Evolutionary conservation across 306 rosid species (phyloP).

Genomic region (Hylodesmum podocarpum): DNA sequence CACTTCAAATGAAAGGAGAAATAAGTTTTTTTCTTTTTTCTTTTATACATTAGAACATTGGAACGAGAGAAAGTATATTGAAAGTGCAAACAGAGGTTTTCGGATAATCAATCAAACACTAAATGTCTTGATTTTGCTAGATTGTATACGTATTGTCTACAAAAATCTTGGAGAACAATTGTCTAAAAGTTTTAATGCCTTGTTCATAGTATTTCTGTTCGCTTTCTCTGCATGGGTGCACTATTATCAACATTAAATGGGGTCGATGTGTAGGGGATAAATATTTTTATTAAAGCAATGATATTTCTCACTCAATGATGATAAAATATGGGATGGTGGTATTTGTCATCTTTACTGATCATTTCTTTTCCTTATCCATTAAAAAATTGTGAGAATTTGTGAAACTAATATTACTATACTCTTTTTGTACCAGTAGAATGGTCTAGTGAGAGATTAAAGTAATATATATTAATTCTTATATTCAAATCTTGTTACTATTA

Average conservation of each 20-base stretch:
- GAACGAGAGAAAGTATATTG: too few species aligned
- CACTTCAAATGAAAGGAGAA: too few species aligned
- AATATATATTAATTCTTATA: too few species aligned
- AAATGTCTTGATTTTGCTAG: background rate
- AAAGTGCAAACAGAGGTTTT: too few species aligned
- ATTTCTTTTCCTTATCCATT: background rate
- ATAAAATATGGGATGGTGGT: background rate
- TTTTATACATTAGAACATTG: too few species aligned
- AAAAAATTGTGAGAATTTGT: background rate
- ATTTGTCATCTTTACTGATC: background rate
- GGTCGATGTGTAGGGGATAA: background rate
- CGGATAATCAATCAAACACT: too few species aligned
- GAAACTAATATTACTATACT: background rate
- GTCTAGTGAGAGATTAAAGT: too few species aligned
- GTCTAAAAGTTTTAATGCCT: background rate
- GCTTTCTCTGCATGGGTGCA: background rate
- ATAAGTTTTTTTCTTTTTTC: too few species aligned
- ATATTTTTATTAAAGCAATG: background rate
- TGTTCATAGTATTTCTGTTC: background rate
- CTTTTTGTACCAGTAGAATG: too few species aligned
- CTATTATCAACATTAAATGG: background rate
- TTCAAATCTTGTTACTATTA: too few species aligned
- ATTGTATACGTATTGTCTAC: background rate
- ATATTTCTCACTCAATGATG: background rate
- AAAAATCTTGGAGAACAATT: background rate